These are phyloP conservation scores for Torulaspora quercuum DNA, from an alignment of 805 yeast species.

Conservation along the genomic window DNA sequence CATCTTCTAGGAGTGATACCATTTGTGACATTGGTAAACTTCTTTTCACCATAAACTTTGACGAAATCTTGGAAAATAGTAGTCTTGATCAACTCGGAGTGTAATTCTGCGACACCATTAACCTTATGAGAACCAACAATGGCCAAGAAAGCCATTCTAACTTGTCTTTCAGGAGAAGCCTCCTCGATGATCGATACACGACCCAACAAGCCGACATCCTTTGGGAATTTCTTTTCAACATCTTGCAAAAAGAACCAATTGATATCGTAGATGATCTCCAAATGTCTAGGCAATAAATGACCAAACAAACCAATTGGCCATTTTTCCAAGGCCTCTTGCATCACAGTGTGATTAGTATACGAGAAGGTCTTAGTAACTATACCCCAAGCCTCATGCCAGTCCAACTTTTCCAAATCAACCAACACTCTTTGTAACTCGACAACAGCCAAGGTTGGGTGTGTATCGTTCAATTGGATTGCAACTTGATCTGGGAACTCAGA, in stretches of 20 bases:
- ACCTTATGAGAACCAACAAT: slow-evolving; percentile 90
- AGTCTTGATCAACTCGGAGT: slow-evolving; percentile 83
- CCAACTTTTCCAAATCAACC: slow-evolving; percentile 76
- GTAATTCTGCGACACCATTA: slow-evolving; percentile 94
- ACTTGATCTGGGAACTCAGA: slow-evolving; percentile 75
- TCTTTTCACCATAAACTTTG: slow-evolving; percentile 70
- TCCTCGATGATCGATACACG: slow-evolving; percentile 87
- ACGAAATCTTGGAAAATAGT: slow-evolving; percentile 91
- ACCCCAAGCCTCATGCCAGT: slow-evolving; percentile 83
- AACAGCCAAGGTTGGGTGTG: slow-evolving; percentile 90
- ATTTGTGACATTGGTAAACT: slow-evolving; percentile 88
- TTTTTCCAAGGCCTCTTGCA: slow-evolving; percentile 92
- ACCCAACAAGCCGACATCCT: slow-evolving; percentile 56
- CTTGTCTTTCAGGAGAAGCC: slow-evolving; percentile 63
- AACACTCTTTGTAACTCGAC: slow-evolving; percentile 85
- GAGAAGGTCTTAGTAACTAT: slow-evolving; percentile 79
- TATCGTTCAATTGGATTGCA: slow-evolving; percentile 91
- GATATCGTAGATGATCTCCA: slow-evolving; percentile 85
- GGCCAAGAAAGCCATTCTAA: slow-evolving; percentile 90
- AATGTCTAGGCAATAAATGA: slow-evolving; percentile 80
- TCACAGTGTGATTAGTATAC: slow-evolving; percentile 92
- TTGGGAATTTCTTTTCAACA: slow-evolving; percentile 75
- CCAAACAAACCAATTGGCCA: slow-evolving; percentile 88
- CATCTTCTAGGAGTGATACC: slow-evolving; percentile 97
- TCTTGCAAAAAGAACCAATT: slow-evolving; percentile 72